Base-by-base conservation (phyloP, 1,284 basidiomycete species). In the Xerocomus alliaceus region DNA sequence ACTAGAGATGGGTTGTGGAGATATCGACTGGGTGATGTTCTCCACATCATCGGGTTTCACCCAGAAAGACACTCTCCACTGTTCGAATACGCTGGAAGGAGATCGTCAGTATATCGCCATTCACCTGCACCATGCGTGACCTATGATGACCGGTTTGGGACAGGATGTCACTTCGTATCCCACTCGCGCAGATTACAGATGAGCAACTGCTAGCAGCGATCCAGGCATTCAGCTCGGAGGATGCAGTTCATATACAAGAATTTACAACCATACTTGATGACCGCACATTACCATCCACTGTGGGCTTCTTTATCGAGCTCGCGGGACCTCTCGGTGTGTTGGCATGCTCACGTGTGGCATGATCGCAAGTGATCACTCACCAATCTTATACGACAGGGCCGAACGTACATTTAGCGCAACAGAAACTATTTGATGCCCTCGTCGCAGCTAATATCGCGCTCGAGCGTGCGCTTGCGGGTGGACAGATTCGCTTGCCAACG, bases 1-100 rank as follows among this genome's bases (percentile, higher is more conserved):
- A 71, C 71, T 15, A 55, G 57, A 37, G 58, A 68, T 29, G 70
- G 70, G 4, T 53, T 73, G 41, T 73, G 71, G 71, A 62, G 71
- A 22, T 71, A 73, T 37, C 61, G 35, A 15, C 50, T 72, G 6
- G 70, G 66, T 0, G 71, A 72, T 20, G 18, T 71, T 8, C 3
- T 73, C 12, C 15, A 44, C 12, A 55, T 72, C 15, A 9, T 62
- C 11, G 71, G 70, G 11, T 72, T 69, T 32, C 42, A 63, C 26
- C 3, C 49, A 5, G 41, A 55, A 20, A 46, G 18, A 3, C 39
- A 50, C 8, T 53, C 53, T 2, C 71, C 68, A 0, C 4, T 71
- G 6, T 56, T 71, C 28, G 59, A 46, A 15, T 55, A 53, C 22
- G 32, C 28, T 2, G 71, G 71, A 24, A 60, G 71, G 41, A 56